Evolutionary conservation across 257 asterid genomes (phyloP).

Genomic region (Salvia miltiorrhiza): DNA sequence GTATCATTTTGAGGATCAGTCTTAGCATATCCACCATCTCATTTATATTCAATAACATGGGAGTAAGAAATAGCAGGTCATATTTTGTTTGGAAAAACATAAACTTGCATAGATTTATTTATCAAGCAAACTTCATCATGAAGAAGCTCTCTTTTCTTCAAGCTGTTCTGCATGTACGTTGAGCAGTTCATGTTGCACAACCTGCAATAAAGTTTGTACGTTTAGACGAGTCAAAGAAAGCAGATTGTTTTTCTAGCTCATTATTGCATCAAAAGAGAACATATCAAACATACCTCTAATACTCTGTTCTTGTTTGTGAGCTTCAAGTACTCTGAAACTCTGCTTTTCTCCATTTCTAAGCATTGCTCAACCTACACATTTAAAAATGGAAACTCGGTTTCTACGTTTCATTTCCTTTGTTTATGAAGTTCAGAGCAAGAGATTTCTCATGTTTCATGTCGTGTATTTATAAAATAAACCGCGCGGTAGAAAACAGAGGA

Average conservation of each 20-base stretch:
- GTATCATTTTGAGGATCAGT: too few relatives aligned
- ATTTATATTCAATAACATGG: too few relatives aligned
- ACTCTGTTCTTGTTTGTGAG: conserved; percentile 23
- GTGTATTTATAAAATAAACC: not conserved
- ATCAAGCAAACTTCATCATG: too few relatives aligned
- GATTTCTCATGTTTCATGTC: not conserved
- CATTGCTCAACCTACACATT: conserved; percentile 35
- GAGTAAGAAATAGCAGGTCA: too few relatives aligned
- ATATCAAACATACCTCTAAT: conserved; percentile 30
- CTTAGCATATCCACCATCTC: too few relatives aligned
- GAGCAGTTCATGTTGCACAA: conserved; percentile 34
- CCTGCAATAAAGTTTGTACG: conserved; percentile 17
- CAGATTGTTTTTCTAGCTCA: not conserved
- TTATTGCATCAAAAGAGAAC: not conserved
- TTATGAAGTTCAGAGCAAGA: too few relatives aligned
- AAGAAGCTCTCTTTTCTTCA: too few relatives aligned
- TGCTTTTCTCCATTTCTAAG: conserved; percentile 30
- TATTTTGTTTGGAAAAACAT: too few relatives aligned
- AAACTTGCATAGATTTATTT: too few relatives aligned
- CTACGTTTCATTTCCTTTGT: too few relatives aligned
- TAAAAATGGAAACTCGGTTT: not conserved
- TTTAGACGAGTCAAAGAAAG: too few relatives aligned
- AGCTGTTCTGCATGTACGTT: conserved; percentile 32
- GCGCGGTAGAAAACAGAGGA: too few relatives aligned
- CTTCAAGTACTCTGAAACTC: conserved; percentile 24